Percentiles rank a stretch among this genome's conserved stretches.
Evolutionary conservation across 2,329 filamentous ascomycete genomes (phyloP).

Genomic region (Exutisphaerella laricina): DNA sequence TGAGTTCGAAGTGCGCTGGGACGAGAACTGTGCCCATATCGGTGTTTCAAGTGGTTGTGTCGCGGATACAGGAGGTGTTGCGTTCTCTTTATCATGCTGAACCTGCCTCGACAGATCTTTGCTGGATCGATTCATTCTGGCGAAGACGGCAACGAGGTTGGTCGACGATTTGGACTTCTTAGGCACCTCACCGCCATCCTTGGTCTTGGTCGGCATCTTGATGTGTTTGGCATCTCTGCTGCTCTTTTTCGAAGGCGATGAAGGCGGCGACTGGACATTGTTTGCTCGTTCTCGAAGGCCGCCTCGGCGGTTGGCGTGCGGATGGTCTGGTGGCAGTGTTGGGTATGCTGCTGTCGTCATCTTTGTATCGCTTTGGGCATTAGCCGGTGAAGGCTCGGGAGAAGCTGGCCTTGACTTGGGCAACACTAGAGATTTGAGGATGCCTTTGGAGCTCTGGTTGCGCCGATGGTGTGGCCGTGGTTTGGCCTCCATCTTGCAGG

Average conservation of each 20-base stretch:
- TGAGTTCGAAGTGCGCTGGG: constrained; percentile 25
- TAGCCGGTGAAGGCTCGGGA: constrained; percentile 41
- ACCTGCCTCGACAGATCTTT: constrained; percentile 54
- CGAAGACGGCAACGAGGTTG: constrained; percentile 72
- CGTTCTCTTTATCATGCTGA: constrained; percentile 76
- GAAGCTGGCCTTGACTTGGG: constrained; percentile 43
- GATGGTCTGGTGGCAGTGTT: constrained; percentile 31
- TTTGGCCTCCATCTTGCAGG: constrained; percentile 11
- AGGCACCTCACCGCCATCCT: constrained; percentile 31
- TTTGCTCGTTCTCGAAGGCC: constrained; percentile 21
- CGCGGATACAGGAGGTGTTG: constrained; percentile 52
- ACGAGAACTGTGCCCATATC: constrained; percentile 72
- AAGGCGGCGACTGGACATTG: constrained; percentile 31
- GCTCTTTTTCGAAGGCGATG: constrained; percentile 25
- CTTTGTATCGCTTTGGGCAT: constrained; percentile 20
- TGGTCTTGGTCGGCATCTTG: constrained; percentile 34
- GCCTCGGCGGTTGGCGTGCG: neutral
- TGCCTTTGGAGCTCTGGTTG: constrained; percentile 34
- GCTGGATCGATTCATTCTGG: constrained; percentile 62
- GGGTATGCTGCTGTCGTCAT: constrained; percentile 28
- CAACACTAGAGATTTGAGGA: constrained; percentile 50
- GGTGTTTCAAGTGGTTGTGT: constrained; percentile 53
- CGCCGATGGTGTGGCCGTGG: constrained; percentile 26
- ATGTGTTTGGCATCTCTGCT: constrained; percentile 30
- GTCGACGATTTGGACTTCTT: constrained; percentile 78